These are phyloP conservation scores for Metschnikowia vanudenii DNA, from an alignment of 805 yeast genomes.

Conservation along the genomic window DNA sequence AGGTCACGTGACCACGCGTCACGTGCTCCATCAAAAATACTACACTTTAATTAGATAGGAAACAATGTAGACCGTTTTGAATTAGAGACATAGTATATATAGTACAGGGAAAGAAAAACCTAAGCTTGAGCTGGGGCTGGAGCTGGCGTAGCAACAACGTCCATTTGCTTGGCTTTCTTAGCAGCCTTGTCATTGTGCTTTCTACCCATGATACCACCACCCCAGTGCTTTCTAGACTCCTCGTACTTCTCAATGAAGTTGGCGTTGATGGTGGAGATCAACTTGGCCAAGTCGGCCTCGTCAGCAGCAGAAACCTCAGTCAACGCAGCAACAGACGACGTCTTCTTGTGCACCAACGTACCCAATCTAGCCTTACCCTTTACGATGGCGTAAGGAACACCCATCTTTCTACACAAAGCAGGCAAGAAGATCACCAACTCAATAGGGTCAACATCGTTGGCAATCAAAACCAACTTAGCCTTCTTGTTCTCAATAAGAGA, in stretches of 20 bases:
- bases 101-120: too few species aligned
- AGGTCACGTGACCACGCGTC: too few species aligned
- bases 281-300: slow-evolving; percentile 90
- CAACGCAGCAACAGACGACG: slow-evolving; percentile 1
- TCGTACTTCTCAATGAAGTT: slow-evolving; percentile 94
- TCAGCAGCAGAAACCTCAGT: slow-evolving; percentile 87
- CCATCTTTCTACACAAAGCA: slow-evolving; percentile 99
- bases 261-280: slow-evolving; percentile 88
- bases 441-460: slow-evolving; percentile 98
- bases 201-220: slow-evolving; percentile 98
- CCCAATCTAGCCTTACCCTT: slow-evolving; percentile 99
- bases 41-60: too few species aligned
- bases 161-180: slow-evolving; percentile 65
- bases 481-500: slow-evolving; percentile 97
- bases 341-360: slow-evolving; percentile 82
- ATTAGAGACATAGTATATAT: too few species aligned
- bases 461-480: slow-evolving; percentile 95
- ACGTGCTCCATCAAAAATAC: too few species aligned
- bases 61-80: too few species aligned
- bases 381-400: slow-evolving; percentile 97
- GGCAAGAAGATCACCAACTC: slow-evolving; percentile 97
- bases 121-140: slow-evolving; percentile 2
- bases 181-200: slow-evolving; percentile 85
- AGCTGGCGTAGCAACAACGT: slow-evolving; percentile 59
- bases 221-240: slow-evolving; percentile 98